phyloP scores from a whole-genome alignment of 192 early-diverging fungal genomes.

The Umbelopsis sp. region DNA sequence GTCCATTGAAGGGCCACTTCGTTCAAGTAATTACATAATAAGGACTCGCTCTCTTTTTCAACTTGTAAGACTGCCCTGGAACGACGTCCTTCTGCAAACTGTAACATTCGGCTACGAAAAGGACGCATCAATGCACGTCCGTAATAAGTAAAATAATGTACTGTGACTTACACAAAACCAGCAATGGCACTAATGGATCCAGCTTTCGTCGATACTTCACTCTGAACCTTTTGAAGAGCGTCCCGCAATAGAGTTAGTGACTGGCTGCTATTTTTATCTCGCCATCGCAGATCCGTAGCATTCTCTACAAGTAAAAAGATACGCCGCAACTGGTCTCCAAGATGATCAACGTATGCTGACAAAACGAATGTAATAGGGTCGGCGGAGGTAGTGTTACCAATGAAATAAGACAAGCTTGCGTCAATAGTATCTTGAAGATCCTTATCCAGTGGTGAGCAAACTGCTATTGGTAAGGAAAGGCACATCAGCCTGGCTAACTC shows the following conservation, averaged over 20 bases:
- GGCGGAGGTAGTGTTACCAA: slow-evolving; percentile 20
- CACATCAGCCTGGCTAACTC: neutral
- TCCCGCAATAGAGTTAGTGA: slow-evolving; percentile 20
- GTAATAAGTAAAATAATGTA: neutral
- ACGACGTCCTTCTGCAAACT: slow-evolving; percentile 27
- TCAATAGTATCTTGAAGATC: slow-evolving; percentile 20
- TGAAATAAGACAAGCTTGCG: slow-evolving; percentile 31
- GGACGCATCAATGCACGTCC: neutral
- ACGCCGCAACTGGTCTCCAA: slow-evolving; percentile 8
- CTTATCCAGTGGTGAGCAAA: neutral
- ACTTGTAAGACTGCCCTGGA: slow-evolving; percentile 14
- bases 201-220: neutral
- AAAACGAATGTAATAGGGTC: slow-evolving; percentile 24
- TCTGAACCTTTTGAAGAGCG: slow-evolving; percentile 5
- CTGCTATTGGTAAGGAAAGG: neutral
- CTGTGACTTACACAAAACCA: slow-evolving; percentile 29
- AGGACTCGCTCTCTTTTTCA: neutral
- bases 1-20: neutral
- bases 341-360: slow-evolving; percentile 7
- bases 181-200: slow-evolving; percentile 11
- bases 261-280: slow-evolving; percentile 4
- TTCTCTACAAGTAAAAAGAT: slow-evolving; percentile 27
- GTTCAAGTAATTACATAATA: slow-evolving; percentile 19
- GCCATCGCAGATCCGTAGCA: slow-evolving; percentile 25
- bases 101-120: slow-evolving; percentile 26